Percentiles rank a stretch among this genome's conserved stretches.
These are phyloP conservation scores for Geotrichum citri-aurantii DNA, from an alignment of 1,139 yeast species.

Conservation along the genomic window DNA sequence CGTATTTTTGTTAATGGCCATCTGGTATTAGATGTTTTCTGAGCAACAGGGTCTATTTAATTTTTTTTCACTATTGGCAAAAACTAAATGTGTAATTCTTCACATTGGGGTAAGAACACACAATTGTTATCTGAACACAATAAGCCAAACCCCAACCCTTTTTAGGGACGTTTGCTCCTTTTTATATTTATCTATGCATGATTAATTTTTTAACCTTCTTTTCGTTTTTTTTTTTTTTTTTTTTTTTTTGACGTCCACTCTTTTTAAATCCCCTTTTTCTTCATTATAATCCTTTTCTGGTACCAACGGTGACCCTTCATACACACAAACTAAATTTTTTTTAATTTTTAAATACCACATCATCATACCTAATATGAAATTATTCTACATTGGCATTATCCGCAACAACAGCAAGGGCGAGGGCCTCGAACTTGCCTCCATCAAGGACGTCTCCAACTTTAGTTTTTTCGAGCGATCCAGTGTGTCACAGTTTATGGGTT, in stretches of 20 bases:
- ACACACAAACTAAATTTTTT: not conserved
- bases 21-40: too few species aligned
- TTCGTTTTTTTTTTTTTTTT: not conserved
- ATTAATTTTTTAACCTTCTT: constrained; percentile 1
- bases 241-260: too few species aligned
- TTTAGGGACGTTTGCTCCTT: not conserved
- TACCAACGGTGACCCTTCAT: not conserved
- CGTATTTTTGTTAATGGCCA: too few species aligned
- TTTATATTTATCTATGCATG: not conserved
- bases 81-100: too few species aligned
- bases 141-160: constrained; percentile 3
- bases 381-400: constrained; percentile 82
- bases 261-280: not conserved
- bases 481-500: constrained; percentile 77
- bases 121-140: too few species aligned
- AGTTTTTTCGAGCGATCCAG: constrained; percentile 74
- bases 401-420: constrained; percentile 57
- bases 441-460: constrained; percentile 78
- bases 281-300: not conserved
- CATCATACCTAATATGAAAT: constrained; percentile 53
- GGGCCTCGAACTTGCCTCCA: constrained; percentile 69
- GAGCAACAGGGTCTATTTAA: too few species aligned
- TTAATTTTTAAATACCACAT: not conserved
- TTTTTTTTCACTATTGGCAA: too few species aligned
- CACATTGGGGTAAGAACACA: too few species aligned